Evolutionary conservation across 148 eudicot species (phyloP), one percentile per base, ranked within the genome.

Genomic region (Mesembryanthemum crystallinum): DNA sequence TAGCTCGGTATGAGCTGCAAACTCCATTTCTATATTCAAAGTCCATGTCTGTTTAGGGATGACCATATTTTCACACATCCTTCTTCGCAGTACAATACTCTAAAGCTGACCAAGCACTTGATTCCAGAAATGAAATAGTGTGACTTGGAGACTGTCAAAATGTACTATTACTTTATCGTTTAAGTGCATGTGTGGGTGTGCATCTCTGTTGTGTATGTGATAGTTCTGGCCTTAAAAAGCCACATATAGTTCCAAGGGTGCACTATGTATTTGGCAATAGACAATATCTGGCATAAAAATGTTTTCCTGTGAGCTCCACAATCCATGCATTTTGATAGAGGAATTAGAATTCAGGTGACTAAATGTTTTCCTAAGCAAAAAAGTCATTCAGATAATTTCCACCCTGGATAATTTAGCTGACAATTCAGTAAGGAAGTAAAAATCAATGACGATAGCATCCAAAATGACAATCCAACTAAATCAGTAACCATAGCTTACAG

Each of bases 401-500:
- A 33, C 33, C 6, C 25, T 64, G n/a, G 45, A 64, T n/a, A 15
- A 64, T 25, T 64, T 45, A 64, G n/a, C 25, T 64, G 30, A 20
- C 8, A 35, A 64, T 21, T 13, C 43, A 18, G n/a, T n/a, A 33
- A 17, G 67, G 33, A 28, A 59, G 4, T n/a, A 77, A 65, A 29
- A 21, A 15, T 64, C 27, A 67, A 58, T 11, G 12, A 62, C 5
- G 52, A 57, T 28, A 52, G 23, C 60, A 72, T 69, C 69, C 61
- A 60, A 45, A 67, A 51, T 77, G 55, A 64, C 15, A 64, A 30
- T 27, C 63, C 25, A 51, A 77, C 51, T 25, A 18, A 52, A 54
- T 39, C 11, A 76, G 58, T 37, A 76, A 80, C 18, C n/a, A 43
- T 14, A 63, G 58, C 94, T 90, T 89, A 95, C 99, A 81, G 96